phyloP scores from a whole-genome alignment of 75 land plant genomes.

The Sequoia sempervirens region DNA sequence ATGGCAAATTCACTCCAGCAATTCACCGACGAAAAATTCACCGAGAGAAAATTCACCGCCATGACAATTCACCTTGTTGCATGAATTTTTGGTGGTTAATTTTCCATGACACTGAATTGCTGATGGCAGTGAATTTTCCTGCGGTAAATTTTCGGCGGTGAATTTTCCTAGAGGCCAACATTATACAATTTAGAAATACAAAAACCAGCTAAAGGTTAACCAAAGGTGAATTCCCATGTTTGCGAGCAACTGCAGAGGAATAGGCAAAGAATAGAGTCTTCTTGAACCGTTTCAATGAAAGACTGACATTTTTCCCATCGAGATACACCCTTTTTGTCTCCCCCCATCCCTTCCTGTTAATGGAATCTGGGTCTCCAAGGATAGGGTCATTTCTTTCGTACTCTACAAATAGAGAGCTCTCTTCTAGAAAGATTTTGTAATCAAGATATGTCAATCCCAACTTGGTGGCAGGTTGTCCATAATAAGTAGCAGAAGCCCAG shows the following conservation, averaged over 20 bases:
- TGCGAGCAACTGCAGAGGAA: background rate
- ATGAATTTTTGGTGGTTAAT: too few species aligned
- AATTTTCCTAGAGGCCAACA: too few species aligned
- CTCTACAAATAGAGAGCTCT: constrained; percentile 35
- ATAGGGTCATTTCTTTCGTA: constrained; percentile 24
- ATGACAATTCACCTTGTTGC: too few species aligned
- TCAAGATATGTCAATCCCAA: constrained; percentile 30
- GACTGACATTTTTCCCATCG: constrained; percentile 32
- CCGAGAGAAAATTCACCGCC: too few species aligned
- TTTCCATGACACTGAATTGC: too few species aligned
- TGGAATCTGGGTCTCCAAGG: constrained; percentile 18
- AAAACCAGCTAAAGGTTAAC: too few species aligned
- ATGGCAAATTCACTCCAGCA: too few species aligned
- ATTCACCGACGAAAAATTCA: too few species aligned
- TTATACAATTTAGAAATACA: too few species aligned
- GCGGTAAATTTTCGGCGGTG: too few species aligned
- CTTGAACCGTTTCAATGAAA: constrained; percentile 12
- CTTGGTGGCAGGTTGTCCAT: constrained; percentile 33
- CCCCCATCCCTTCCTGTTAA: constrained; percentile 41
- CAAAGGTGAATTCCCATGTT: too few species aligned
- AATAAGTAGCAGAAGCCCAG: constrained; percentile 45
- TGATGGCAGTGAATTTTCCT: too few species aligned
- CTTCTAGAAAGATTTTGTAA: constrained; percentile 28
- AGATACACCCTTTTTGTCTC: constrained; percentile 36
- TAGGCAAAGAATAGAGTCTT: constrained; percentile 8